Evolutionary conservation across 2,329 filamentous ascomycete genomes (phyloP).

Genomic region (Pezicula radicicola): DNA sequence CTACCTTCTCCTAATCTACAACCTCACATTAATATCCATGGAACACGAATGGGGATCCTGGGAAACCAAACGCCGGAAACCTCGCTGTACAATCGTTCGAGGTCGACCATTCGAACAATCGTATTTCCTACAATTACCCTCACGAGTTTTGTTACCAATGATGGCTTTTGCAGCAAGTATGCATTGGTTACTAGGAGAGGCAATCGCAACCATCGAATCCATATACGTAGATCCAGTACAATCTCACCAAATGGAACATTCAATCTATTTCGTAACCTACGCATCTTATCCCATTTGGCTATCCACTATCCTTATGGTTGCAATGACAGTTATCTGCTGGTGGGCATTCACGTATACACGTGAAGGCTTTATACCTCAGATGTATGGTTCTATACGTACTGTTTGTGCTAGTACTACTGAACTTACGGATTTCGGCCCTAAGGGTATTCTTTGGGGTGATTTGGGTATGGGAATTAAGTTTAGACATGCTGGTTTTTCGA

Average conservation of each 20-base stretch:
- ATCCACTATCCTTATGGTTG: conserved; percentile 14
- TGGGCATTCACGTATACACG: conserved; percentile 16
- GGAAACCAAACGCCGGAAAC: conserved; percentile 9
- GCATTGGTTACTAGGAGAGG: conserved; percentile 19
- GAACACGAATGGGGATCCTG: conserved; percentile 18
- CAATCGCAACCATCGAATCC: conserved; percentile 12
- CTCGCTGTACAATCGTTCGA: conserved; percentile 13
- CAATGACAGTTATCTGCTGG: conserved; percentile 15
- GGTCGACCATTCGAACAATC: conserved; percentile 15
- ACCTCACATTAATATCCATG: conserved; percentile 18
- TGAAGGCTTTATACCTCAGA: conserved; percentile 18
- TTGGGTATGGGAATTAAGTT: conserved; percentile 15
- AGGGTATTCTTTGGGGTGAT: conserved; percentile 16
- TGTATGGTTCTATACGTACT: conserved; percentile 17
- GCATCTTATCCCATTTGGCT: conserved; percentile 17
- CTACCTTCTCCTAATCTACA: conserved; percentile 17
- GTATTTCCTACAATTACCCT: conserved; percentile 16
- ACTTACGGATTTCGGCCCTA: conserved; percentile 10
- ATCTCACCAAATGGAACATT: conserved; percentile 10
- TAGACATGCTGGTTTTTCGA: conserved; percentile 15
- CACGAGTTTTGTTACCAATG: conserved; percentile 10
- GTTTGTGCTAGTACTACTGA: conserved; percentile 16
- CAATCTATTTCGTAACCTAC: conserved; percentile 13
- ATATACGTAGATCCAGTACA: conserved; percentile 12
- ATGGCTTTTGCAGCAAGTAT: conserved; percentile 16